phyloP scores from a whole-genome alignment of 768 basidiomycete genomes.

The Tulasnella sp. region DNA sequence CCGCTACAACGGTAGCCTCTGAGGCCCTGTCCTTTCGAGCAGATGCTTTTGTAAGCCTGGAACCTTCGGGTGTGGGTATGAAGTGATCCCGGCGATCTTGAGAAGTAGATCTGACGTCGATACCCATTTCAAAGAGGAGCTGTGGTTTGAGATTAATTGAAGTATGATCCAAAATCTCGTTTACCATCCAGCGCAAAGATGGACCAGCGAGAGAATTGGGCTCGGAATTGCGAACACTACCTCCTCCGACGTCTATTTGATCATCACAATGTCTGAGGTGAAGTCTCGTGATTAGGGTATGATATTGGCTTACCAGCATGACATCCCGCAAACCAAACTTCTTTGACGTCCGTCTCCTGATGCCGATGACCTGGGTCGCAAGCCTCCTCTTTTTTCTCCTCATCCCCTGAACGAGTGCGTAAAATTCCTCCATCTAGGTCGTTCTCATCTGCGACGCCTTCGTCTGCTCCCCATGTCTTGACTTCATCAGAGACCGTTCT shows the following conservation, averaged over 20 bases:
- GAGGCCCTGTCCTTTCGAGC: not conserved
- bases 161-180: constrained; percentile 40
- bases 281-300: too few species aligned
- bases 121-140: not conserved
- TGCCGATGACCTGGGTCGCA: not conserved
- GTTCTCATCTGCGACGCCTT: too few species aligned
- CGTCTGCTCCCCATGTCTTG: too few species aligned
- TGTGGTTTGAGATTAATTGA: constrained; percentile 42
- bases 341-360: constrained; percentile 15
- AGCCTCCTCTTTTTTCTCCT: not conserved
- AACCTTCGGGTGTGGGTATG: not conserved
- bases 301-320: constrained; percentile 58
- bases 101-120: not conserved
- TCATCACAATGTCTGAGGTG: not conserved
- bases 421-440: too few species aligned
- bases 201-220: constrained; percentile 44
- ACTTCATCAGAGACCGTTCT: too few species aligned
- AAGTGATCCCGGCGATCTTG: too few species aligned
- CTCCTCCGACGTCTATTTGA: constrained; percentile 55
- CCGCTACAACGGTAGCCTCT: not conserved
- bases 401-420: too few species aligned
- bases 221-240: constrained; percentile 37
- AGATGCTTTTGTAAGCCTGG: not conserved
- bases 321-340: constrained; percentile 24
- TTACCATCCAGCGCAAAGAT: constrained; percentile 64